Evolutionary conservation across 2,329 filamentous ascomycete species (phyloP), one percentile per base, ranked within the genome.

Genomic region (Aspergillus intermedius): DNA sequence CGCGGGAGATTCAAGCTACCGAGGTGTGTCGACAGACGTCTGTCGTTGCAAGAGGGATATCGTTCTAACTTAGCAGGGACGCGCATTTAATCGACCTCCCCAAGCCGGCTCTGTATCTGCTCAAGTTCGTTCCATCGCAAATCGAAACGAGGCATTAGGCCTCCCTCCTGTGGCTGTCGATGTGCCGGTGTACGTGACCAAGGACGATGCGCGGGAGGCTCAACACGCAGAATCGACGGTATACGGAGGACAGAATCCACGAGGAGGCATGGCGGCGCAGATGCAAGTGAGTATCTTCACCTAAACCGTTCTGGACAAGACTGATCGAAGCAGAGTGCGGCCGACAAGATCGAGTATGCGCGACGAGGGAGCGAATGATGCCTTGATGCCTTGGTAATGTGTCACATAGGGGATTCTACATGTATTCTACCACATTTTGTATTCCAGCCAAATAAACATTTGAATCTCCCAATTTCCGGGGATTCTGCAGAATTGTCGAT

Each of bases 111-210:
- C 63, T 1, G 52, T 67, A 5, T 57, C 64, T 1, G 59, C 62
- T 3, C 66, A 66, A 42, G 56, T 67, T 6, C 59, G 63, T 9
- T 61, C 59, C 4, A 65, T 67, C 42, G 65, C 65, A 6, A 59
- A 66, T 41, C 59, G 57, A 8, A 68, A 68, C 19, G 64, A 68
- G 22, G 55, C 52, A 0, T 48, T 64, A 6, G 60, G 59, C 3
- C 47, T 67, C 1, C 57, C 61, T 5, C 56, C 59, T 7, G 56
- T 58, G 2, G 25, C 50, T 4, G 54, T 52, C 2, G 54, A 57
- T 13, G 53, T 53, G 1, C 54, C 60, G 10, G 60, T 53, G 3
- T 67, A 56, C 47, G 57, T 68, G 21, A 66, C 63, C 8, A 67
- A 67, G 45, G 60, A 65, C 2, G 64, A 67, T 47, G 59, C 64